A percentile compares a stretch with the other conserved stretches of the same genome.
Conservation (phyloP, 306 rosid species). For the Dalbergia oliveri region DNA sequence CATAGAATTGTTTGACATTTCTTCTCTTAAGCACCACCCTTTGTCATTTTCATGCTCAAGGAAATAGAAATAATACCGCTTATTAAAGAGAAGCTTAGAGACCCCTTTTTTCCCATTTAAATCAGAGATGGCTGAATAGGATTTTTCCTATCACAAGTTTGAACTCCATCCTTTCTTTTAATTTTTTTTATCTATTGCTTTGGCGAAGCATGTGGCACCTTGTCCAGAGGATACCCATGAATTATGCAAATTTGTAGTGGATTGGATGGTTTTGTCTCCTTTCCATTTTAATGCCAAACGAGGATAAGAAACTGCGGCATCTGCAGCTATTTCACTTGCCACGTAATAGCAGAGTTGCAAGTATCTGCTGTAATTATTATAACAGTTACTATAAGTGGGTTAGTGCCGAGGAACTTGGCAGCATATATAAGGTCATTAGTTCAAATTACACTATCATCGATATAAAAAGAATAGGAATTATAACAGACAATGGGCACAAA, state of each 20-base stretch:
- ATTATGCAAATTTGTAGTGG: not conserved
- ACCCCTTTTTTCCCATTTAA: not conserved
- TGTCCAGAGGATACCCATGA: not conserved
- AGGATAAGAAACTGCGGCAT: not conserved
- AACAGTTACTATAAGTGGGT: too few relatives aligned
- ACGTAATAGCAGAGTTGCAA: not conserved
- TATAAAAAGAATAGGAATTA: too few relatives aligned
- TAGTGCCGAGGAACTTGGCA: too few relatives aligned
- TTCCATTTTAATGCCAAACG: not conserved
- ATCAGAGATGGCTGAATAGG: not conserved
- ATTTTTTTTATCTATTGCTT: not conserved
- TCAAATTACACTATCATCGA: too few relatives aligned
- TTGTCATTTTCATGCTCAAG: constrained; percentile 62
- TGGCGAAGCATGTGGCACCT: not conserved
- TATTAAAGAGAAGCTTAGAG: constrained; percentile 44
- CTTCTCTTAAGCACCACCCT: constrained; percentile 53
- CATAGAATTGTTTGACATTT: constrained; percentile 72
- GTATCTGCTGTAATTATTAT: not conserved
- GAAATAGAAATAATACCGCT: constrained; percentile 45
- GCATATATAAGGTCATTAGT: too few relatives aligned
- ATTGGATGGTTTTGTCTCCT: constrained; percentile 8
- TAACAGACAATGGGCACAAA: too few relatives aligned
- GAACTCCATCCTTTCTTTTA: not conserved
- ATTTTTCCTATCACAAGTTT: not conserved
- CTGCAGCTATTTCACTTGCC: not conserved